Evolutionary conservation across 768 basidiomycete species (phyloP).

Genomic region (Lactarius sp.): DNA sequence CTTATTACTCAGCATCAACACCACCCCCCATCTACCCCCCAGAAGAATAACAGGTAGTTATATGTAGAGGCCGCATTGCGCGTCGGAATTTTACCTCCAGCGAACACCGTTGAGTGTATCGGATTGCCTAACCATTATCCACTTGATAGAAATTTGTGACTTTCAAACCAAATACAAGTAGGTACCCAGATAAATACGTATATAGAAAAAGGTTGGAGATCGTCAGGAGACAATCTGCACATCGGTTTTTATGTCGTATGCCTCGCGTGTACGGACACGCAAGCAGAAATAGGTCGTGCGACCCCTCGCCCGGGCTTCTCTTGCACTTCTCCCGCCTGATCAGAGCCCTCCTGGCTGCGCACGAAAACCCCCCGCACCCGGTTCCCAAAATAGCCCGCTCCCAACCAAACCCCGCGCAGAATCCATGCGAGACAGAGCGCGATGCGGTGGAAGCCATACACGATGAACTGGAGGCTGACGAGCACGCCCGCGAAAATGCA

Average conservation of each 20-base stretch:
- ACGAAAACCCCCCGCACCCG: not conserved
- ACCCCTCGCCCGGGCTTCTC: no score
- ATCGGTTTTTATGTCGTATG: not conserved
- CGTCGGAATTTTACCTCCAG: no score
- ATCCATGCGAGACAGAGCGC: constrained; percentile 14
- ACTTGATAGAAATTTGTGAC: not conserved
- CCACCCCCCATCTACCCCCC: no score
- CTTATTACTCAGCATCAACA: no score
- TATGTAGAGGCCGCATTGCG: no score
- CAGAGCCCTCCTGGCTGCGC: not conserved
- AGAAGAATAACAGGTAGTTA: no score
- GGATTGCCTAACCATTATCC: not conserved
- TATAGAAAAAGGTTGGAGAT: not conserved
- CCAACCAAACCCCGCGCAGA: constrained; percentile 10
- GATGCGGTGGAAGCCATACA: constrained; percentile 29
- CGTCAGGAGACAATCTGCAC: not conserved
- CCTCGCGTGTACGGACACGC: not conserved
- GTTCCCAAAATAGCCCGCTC: not conserved
- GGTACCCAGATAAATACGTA: not conserved
- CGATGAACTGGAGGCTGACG: constrained; percentile 61
- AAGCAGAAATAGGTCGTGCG: not conserved
- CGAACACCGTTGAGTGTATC: not conserved
- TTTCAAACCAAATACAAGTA: not conserved
- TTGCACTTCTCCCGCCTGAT: not conserved
- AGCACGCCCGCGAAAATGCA: constrained; percentile 55